phyloP scores from a whole-genome alignment of 331 rosid species.

The Dryas integrifolia region DNA sequence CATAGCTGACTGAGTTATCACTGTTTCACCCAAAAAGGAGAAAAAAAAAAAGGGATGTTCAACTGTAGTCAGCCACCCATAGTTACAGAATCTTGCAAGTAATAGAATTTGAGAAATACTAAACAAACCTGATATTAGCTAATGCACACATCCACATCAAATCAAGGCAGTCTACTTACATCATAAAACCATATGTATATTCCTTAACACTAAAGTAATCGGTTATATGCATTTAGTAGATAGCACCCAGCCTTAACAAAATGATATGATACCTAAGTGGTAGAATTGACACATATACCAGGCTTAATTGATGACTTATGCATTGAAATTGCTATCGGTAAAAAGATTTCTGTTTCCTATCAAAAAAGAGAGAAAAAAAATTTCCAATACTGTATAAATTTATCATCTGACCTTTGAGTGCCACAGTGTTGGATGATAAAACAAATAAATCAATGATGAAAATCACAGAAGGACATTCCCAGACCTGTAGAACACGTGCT shows the following conservation, averaged over 20 bases:
- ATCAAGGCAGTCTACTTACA: conserved; percentile 2
- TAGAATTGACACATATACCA: not conserved
- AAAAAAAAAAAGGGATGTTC: not conserved
- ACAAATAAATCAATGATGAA: conserved; percentile 73
- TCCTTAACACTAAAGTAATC: not conserved
- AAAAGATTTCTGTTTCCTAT: not conserved
- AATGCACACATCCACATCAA: not conserved
- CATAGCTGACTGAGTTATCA: conserved; percentile 62
- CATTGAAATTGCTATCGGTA: not conserved
- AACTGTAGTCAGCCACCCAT: not conserved
- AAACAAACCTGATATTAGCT: not conserved
- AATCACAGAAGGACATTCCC: conserved; percentile 85
- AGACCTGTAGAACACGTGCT: conserved; percentile 49
- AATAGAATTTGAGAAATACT: not conserved
- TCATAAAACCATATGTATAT: not conserved
- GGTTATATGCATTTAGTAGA: not conserved
- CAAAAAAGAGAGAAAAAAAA: not conserved
- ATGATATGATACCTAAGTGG: not conserved
- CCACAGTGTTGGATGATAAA: conserved; percentile 74
- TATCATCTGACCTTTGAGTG: conserved; percentile 63
- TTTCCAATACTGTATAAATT: not conserved
- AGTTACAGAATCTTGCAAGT: not conserved
- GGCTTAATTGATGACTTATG: not conserved
- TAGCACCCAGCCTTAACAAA: not conserved
- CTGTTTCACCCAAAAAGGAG: conserved; percentile 41